Conservation (phyloP, 2,329 filamentous ascomycete species). For the Colletotrichum eleusines region DNA sequence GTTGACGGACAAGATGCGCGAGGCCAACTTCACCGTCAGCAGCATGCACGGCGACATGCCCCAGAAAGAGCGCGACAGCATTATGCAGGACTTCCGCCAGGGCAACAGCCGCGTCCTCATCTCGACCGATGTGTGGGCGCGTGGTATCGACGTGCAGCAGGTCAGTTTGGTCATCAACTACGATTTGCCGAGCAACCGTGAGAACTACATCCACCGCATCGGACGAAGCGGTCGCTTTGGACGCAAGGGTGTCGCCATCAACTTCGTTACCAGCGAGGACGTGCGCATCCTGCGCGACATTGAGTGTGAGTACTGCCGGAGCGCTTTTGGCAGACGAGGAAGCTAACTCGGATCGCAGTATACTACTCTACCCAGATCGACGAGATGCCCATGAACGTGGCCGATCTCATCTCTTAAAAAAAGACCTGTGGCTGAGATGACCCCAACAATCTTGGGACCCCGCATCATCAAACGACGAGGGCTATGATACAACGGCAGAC, state of each 20-base stretch:
- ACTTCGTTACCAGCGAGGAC: constrained; percentile 98
- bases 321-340: not conserved
- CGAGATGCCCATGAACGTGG: constrained; percentile 98
- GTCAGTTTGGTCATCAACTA: constrained; percentile 99
- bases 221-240: constrained; percentile 95
- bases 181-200: constrained; percentile 96
- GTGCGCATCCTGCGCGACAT: constrained; percentile 98
- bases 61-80: constrained; percentile 96
- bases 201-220: constrained; percentile 99
- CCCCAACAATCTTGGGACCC: not conserved
- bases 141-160: constrained; percentile 98
- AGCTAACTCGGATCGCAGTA: constrained; percentile 64
- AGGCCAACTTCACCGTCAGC: constrained; percentile 98
- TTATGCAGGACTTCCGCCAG: constrained; percentile 99
- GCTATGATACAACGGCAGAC: constrained; percentile 13
- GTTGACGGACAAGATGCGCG: constrained; percentile 99
- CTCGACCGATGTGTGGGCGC: constrained; percentile 97
- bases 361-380: constrained; percentile 98
- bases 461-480: not conserved
- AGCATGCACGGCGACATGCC: constrained; percentile 99
- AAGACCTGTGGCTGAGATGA: constrained; percentile 45
- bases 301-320: constrained; percentile 74
- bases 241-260: constrained; percentile 98
- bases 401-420: constrained; percentile 68
- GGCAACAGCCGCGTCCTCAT: constrained; percentile 97